Base-by-base conservation (phyloP, 257 asterid species). In the Forsythia suspensa region DNA sequence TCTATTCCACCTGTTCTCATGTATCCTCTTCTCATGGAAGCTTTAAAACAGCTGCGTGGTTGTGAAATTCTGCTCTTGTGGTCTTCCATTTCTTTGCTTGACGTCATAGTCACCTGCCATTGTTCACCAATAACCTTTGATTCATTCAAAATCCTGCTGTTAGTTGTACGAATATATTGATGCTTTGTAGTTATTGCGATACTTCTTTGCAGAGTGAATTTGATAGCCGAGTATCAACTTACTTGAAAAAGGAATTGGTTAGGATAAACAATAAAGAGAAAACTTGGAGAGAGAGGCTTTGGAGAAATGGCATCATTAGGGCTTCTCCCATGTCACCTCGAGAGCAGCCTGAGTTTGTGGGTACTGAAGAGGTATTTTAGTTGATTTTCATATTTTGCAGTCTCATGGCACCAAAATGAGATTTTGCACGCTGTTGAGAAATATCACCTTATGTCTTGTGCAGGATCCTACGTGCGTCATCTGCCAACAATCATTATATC, bases 401-500 rank as follows among this genome's bases (percentile, higher is more conserved):
- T 75, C 51, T 77, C 12, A 40, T 40, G 79, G 69, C 51, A 5
- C 41, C 52, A n/a, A 52, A 55, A 46, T 73, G 70, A 70, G 71
- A 77, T 76, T 52, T 11, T 73, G 70, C 74, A 70, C 46, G 34
- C 57, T 81, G 67, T 82, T 89, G 84, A 87, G 73, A 71, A 29
- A 59, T 77, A 59, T 76, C 68, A 61, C 8, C 77, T 74, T 48
- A 40, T 83, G 46, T 80, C 80, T 41, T 46, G 87, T 88, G 91
- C 82, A 95, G 98, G 99, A 95, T 81, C 91, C 96, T 12, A 86
- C 87, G 69, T 95, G 99, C 82, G 84, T 95, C 86, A 95, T 95
- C 77, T 95, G 99, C 88, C 97, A 89, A 77, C 99, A 95, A 65
- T 82, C 87, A 42, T 88, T 95, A 79, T 95, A 90, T 82, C 95